Conservation (phyloP, 768 basidiomycete species). For the Kwoniella pini region DNA sequence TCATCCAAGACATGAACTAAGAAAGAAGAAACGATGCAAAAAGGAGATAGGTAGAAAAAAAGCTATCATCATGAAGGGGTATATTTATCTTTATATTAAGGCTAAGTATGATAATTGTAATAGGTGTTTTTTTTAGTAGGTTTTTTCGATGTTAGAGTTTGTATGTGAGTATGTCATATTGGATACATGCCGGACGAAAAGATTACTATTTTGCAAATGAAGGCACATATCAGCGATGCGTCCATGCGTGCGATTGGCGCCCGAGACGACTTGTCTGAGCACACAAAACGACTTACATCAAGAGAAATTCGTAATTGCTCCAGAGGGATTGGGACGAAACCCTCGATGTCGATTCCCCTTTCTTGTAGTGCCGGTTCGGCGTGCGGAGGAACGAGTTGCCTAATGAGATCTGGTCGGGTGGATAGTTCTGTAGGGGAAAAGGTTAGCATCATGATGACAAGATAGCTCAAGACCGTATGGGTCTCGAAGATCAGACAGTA, state of each 20-base stretch:
- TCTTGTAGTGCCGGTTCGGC: constrained; percentile 85
- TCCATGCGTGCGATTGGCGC: not conserved
- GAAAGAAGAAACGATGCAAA: not conserved
- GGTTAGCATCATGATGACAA: not conserved
- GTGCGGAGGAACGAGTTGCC: constrained; percentile 83
- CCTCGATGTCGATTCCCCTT: constrained; percentile 81
- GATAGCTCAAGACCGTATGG: not conserved
- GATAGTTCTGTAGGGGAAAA: constrained; percentile 71
- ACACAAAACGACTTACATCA: constrained; percentile 63
- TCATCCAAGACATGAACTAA: too few species aligned
- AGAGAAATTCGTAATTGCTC: constrained; percentile 92
- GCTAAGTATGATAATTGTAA: too few species aligned
- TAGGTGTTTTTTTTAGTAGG: too few species aligned
- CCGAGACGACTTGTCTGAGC: too few species aligned
- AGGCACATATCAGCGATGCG: not conserved
- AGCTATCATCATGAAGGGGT: not conserved
- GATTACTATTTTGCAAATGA: too few species aligned
- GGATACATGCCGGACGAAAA: too few species aligned
- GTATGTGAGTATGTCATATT: too few species aligned
- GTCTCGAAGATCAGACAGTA: constrained; percentile 17
- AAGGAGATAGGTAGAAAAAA: not conserved
- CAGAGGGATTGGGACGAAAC: constrained; percentile 95
- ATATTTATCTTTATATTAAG: not conserved
- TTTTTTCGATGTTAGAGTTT: too few species aligned
- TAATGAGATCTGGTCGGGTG: constrained; percentile 90